Percentiles rank a stretch among this genome's conserved stretches.
These are phyloP conservation scores for Musa troglodytarum DNA, from an alignment of 176 grass and related monocot species.

Conservation along the genomic window DNA sequence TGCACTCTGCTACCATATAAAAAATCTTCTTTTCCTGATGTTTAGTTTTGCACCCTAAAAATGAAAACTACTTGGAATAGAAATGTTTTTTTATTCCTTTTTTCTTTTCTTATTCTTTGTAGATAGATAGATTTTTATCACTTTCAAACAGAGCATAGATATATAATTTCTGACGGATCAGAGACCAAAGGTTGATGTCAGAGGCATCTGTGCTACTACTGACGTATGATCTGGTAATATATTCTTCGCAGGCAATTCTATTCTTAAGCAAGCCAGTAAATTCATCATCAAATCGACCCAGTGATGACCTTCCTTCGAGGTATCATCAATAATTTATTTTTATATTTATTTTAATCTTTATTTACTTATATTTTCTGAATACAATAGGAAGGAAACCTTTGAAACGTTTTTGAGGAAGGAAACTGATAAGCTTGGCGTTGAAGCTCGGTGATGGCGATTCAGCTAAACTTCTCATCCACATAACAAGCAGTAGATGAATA, in stretches of 20 bases:
- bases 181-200: too few relatives aligned
- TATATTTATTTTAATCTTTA: background rate
- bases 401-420: slow-evolving; percentile 43
- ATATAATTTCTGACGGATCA: background rate
- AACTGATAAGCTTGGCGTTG: slow-evolving; percentile 33
- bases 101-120: background rate
- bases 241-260: slow-evolving; percentile 44
- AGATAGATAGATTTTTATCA: background rate
- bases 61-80: too few relatives aligned
- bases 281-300: slow-evolving; percentile 67
- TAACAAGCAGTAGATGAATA: too few relatives aligned
- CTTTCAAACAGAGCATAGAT: background rate
- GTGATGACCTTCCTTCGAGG: slow-evolving; percentile 72
- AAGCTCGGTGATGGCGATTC: slow-evolving; percentile 40
- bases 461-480: background rate
- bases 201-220: too few relatives aligned
- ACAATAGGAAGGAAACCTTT: slow-evolving; percentile 67
- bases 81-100: background rate
- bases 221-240: background rate
- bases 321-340: background rate
- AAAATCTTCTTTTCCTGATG: too few relatives aligned
- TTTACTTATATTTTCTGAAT: background rate
- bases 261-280: slow-evolving; percentile 64
- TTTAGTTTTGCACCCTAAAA: too few relatives aligned
- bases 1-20: too few relatives aligned